A percentile compares a stretch with the other conserved stretches of the same genome.
Conservation (phyloP, 1,284 basidiomycete genomes). For the Rhizopogon hawkerae region DNA sequence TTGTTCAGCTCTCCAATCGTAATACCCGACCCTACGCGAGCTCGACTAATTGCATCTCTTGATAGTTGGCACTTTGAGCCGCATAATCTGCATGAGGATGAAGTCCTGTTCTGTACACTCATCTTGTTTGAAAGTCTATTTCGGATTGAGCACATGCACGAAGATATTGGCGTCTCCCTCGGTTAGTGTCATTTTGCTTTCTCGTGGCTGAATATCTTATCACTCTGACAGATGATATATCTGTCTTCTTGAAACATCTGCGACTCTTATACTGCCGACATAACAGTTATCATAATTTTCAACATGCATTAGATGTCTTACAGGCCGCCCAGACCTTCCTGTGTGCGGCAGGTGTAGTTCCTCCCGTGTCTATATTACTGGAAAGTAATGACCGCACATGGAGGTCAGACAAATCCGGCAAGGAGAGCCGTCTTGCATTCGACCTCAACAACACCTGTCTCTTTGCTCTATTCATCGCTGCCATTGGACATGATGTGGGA, state of each 20-base stretch:
- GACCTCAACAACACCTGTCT: conserved; percentile 61
- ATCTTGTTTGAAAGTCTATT: conserved; percentile 71
- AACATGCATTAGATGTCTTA: conserved; percentile 89
- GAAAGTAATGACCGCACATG: conserved; percentile 36
- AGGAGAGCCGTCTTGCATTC: conserved; percentile 40
- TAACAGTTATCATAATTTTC: conserved; percentile 94
- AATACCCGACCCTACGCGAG: conserved; percentile 33
- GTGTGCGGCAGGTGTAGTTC: conserved; percentile 67
- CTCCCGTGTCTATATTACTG: conserved; percentile 55
- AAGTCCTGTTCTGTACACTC: conserved; percentile 72
- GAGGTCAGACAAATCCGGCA: conserved; percentile 36
- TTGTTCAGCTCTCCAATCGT: conserved; percentile 26
- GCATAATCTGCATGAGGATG: conserved; percentile 68
- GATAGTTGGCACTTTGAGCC: conserved; percentile 85
- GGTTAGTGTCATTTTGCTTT: conserved; percentile 41
- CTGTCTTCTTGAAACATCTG: conserved; percentile 71
- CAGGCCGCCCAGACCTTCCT: conserved; percentile 88
- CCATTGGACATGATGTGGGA: conserved; percentile 92
- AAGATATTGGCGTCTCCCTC: conserved; percentile 55
- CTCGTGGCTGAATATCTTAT: conserved; percentile 4
- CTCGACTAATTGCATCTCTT: conserved; percentile 55
- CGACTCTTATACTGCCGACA: conserved; percentile 78
- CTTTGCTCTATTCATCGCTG: conserved; percentile 77
- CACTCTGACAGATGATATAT: conserved; percentile 52
- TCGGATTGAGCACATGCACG: conserved; percentile 66